These are phyloP conservation scores for Limonium bicolor DNA, from an alignment of 148 eudicot species.

Conservation along the genomic window DNA sequence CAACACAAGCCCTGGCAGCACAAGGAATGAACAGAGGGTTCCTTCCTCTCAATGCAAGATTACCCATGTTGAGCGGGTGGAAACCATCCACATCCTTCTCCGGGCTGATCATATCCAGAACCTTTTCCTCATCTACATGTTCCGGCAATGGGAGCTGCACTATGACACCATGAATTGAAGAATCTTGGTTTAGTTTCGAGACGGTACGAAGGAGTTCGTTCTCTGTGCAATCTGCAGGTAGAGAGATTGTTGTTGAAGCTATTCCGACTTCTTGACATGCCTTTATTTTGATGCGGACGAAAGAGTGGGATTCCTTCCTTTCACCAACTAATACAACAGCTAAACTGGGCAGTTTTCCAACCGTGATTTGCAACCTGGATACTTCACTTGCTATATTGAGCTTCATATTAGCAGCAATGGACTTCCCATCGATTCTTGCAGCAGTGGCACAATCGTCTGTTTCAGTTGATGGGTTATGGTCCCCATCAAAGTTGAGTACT, in stretches of 20 bases:
- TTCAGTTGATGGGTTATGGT: not conserved
- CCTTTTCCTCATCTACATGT: slow-evolving; percentile 33
- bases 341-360: slow-evolving; percentile 30
- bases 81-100: slow-evolving; percentile 55
- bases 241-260: slow-evolving; percentile 15
- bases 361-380: slow-evolving; percentile 15
- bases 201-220: slow-evolving; percentile 21
- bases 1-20: slow-evolving; percentile 38
- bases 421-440: slow-evolving; percentile 31
- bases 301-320: slow-evolving; percentile 31
- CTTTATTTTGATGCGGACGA: slow-evolving; percentile 30
- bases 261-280: slow-evolving; percentile 50
- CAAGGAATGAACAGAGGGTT: slow-evolving; percentile 41
- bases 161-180: slow-evolving; percentile 35
- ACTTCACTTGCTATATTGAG: slow-evolving; percentile 27
- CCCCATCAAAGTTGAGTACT: not conserved
- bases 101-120: slow-evolving; percentile 24
- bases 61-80: slow-evolving; percentile 40
- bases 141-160: slow-evolving; percentile 45
- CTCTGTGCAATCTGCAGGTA: slow-evolving; percentile 25
- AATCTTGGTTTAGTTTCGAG: slow-evolving; percentile 20
- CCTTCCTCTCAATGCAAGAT: slow-evolving; percentile 41
- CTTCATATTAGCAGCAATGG: slow-evolving; percentile 26
- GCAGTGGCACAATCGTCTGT: slow-evolving; percentile 9
- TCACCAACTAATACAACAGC: slow-evolving; percentile 37